Evolutionary conservation across 768 basidiomycete species (phyloP), one percentile per base, ranked within the genome.

Genomic region (Pleurotus giganteus): DNA sequence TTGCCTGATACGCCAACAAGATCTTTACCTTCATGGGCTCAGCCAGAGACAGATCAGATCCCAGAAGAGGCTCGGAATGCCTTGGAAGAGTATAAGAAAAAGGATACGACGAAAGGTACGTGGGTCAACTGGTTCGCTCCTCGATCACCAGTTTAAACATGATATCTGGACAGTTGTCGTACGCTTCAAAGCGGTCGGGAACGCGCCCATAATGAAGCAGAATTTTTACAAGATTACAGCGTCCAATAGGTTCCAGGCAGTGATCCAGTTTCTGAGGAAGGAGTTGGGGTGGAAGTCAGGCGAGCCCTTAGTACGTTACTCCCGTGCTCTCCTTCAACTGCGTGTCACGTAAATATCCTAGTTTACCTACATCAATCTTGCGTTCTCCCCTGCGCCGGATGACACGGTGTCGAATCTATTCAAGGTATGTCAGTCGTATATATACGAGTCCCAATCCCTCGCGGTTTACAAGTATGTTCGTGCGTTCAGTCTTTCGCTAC

Each of bases 151-250:
- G 32, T 11, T 19, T 49, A 29, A 15, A 50, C 11, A 31, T 28
- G 37, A 23, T 12, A 46, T 52, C 12, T n/a, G 24, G 23, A n/a
- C 66, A 98, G 96, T 98, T 47, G 87, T 98, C 59, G 92, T 98
- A 11, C 86, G 94, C 37, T 98, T 98, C 82, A 95, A 95, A 67
- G 94, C 95, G 1, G 90, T 97, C 8, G 96, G 96, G 44, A 95
- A 96, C 62, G 96, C 95, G 1, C 96, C 96, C 0, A 94, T 98
- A 64, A 97, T 98, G 94, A 95, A 89, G 73, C 93, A 95, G 73
- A 97, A 96, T 74, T 91, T 94, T 63, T 97, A 93, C 83, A 96
- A 95, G 78, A 95, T 98, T 65, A 94, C 94, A 0, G 89, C 94
- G 12, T 86, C 89, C 36, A 94, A 97, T 67, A 80, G 89, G 53